phyloP scores from a whole-genome alignment of 1,284 basidiomycete genomes.

The Clitocybe nebularis region DNA sequence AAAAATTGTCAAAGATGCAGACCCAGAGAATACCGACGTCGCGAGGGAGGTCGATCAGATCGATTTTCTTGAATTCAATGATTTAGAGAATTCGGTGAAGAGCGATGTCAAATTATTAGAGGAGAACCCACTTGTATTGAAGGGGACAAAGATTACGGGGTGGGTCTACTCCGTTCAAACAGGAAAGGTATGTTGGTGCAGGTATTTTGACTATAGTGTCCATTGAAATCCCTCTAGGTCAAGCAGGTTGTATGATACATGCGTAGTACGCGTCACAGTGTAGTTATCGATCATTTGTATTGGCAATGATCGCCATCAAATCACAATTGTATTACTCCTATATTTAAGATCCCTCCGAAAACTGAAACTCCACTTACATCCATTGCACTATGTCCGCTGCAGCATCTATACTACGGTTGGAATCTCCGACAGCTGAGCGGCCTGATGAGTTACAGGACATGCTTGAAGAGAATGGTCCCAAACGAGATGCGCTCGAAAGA shows the following conservation, averaged over 20 bases:
- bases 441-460: constrained; percentile 9
- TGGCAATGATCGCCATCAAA: no score
- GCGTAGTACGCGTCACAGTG: no score
- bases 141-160: constrained; percentile 53
- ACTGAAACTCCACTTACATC: background rate
- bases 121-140: constrained; percentile 49
- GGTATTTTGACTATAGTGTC: background rate
- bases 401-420: constrained; percentile 25
- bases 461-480: constrained; percentile 15
- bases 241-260: constrained; percentile 10
- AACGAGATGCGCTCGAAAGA: constrained; percentile 23
- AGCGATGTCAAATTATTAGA: constrained; percentile 55
- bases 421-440: constrained; percentile 15
- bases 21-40: constrained; percentile 33
- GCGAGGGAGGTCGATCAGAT: constrained; percentile 43
- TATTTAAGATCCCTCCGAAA: no score
- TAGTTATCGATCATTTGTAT: no score
- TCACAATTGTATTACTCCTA: no score
- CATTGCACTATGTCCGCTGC: constrained; percentile 27
- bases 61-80: constrained; percentile 54
- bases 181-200: constrained; percentile 42
- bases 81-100: constrained; percentile 52
- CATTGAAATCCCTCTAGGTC: background rate
- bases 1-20: constrained; percentile 44
- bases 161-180: constrained; percentile 66